Conservation (phyloP, 177 flowering plant species). For the Vitis hybrid region DNA sequence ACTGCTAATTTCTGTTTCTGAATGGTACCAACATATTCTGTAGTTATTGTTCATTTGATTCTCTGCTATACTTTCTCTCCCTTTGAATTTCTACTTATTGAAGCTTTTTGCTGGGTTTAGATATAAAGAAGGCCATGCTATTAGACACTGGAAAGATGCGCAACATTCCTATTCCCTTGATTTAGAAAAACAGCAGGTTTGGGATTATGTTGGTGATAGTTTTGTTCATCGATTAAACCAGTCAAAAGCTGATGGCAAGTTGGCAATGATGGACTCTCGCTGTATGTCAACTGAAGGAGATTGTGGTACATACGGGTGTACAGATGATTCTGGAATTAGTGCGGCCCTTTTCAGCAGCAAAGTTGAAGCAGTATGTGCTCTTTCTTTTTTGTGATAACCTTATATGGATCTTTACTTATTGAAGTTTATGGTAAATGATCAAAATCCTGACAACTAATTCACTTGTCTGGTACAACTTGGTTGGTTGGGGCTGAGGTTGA, state of each 20-base stretch:
- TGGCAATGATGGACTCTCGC: constrained; percentile 38
- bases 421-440: not conserved
- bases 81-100: not conserved
- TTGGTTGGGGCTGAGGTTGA: too few species aligned
- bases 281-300: constrained; percentile 62
- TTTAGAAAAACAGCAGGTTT: constrained; percentile 74
- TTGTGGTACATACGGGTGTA: constrained; percentile 55
- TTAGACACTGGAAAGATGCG: constrained; percentile 80
- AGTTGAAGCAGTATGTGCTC: constrained; percentile 68
- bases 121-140: constrained; percentile 89
- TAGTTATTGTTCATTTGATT: not conserved
- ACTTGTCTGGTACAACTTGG: too few species aligned
- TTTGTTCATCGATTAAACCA: constrained; percentile 93
- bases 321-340: constrained; percentile 69
- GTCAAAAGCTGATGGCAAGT: constrained; percentile 78
- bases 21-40: too few species aligned
- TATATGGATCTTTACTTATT: not conserved
- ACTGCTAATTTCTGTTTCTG: too few species aligned
- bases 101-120: constrained; percentile 32
- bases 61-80: not conserved
- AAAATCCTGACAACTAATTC: too few species aligned
- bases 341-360: constrained; percentile 71
- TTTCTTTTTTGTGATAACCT: constrained; percentile 2
- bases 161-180: constrained; percentile 91
- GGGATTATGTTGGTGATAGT: constrained; percentile 97